Conservation (phyloP, 129 eudicot species). For the Pulicaria dysenterica region DNA sequence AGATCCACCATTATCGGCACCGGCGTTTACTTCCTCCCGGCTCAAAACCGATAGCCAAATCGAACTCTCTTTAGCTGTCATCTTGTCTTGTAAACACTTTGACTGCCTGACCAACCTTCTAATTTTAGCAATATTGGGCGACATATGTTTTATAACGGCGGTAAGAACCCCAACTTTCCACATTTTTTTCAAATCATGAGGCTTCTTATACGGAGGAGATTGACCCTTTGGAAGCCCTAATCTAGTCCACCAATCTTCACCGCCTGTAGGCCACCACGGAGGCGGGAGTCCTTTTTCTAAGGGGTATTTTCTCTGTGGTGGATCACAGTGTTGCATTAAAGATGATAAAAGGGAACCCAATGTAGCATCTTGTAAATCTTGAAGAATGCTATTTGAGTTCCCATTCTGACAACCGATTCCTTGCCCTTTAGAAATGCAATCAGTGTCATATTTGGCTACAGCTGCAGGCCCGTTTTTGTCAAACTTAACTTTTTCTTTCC, state of each 20-base stretch:
- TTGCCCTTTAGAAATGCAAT: slow-evolving; percentile 45
- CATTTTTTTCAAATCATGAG: slow-evolving; percentile 93
- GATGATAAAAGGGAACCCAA: slow-evolving; percentile 89
- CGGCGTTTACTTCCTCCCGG: slow-evolving; percentile 73
- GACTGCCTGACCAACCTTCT: slow-evolving; percentile 64
- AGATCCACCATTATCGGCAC: slow-evolving; percentile 69
- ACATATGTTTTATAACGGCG: slow-evolving; percentile 94
- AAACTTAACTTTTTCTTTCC: slow-evolving; percentile 96
- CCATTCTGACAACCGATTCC: slow-evolving; percentile 48
- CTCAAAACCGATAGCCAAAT: slow-evolving; percentile 84
- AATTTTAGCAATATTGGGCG: slow-evolving; percentile 86
- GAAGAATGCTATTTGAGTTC: slow-evolving; percentile 51
- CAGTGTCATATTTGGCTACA: slow-evolving; percentile 62
- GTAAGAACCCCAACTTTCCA: slow-evolving; percentile 96
- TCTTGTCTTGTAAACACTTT: slow-evolving; percentile 84
- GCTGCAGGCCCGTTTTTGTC: slow-evolving; percentile 96
- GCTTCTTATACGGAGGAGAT: slow-evolving; percentile 86
- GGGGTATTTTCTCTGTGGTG: slow-evolving; percentile 84
- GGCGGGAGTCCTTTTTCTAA: slow-evolving; percentile 85
- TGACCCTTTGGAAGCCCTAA: slow-evolving; percentile 70
- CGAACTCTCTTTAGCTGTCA: slow-evolving; percentile 91
- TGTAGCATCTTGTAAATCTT: slow-evolving; percentile 94
- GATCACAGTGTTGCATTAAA: slow-evolving; percentile 90
- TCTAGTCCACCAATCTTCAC: slow-evolving; percentile 85
- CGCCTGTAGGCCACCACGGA: slow-evolving; percentile 97